These are phyloP conservation scores for Candida ascalaphidarum DNA, from an alignment of 805 yeast species.

Conservation along the genomic window DNA sequence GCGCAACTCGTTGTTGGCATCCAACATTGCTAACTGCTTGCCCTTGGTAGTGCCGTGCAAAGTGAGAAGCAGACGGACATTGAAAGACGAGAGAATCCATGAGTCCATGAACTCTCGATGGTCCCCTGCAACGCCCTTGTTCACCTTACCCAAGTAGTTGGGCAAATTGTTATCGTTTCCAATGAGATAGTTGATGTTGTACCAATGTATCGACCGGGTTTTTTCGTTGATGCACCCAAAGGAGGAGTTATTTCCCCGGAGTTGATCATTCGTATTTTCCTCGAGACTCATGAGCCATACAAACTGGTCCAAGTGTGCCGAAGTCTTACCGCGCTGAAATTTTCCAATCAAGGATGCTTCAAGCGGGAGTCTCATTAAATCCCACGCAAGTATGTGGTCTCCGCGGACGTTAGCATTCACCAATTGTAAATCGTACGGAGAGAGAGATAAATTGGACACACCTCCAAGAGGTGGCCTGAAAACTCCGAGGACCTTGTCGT, in stretches of 20 bases:
- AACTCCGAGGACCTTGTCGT: constrained; percentile 26
- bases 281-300: constrained; percentile 42
- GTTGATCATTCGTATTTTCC: constrained; percentile 3
- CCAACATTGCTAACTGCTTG: constrained; percentile 27
- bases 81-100: constrained; percentile 44
- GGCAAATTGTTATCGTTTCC: constrained; percentile 25
- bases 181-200: constrained; percentile 33
- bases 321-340: constrained; percentile 55
- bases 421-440: constrained; percentile 52
- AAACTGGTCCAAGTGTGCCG: constrained; percentile 42
- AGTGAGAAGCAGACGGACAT: too few relatives aligned
- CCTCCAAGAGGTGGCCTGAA: constrained; percentile 54
- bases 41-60: constrained; percentile 6
- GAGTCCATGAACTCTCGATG: constrained; percentile 25
- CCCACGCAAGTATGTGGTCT: constrained; percentile 59
- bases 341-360: constrained; percentile 50
- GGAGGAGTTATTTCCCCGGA: constrained; percentile 23
- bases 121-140: constrained; percentile 2
- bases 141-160: constrained; percentile 9
- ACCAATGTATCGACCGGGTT: constrained; percentile 59
- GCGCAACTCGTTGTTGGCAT: constrained; percentile 19
- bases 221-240: constrained; percentile 45
- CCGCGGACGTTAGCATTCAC: constrained; percentile 51
- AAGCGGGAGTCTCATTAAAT: constrained; percentile 40
- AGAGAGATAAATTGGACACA: constrained; percentile 48